phyloP scores from a whole-genome alignment of 371 early-diverging fungal genomes.

The Blastocladiella emersonii region DNA sequence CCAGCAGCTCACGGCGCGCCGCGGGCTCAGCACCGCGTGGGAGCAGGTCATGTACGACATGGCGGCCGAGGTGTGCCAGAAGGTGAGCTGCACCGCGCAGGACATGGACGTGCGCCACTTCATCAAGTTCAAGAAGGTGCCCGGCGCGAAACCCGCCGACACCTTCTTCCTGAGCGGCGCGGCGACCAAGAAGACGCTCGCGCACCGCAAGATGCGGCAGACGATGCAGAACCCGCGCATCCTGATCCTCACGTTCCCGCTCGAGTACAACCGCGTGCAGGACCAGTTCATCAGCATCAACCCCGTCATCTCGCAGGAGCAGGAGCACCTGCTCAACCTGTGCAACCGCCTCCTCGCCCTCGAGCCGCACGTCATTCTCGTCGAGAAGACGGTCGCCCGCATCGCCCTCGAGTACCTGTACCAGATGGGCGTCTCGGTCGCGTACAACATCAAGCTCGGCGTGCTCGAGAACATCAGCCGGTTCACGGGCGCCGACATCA shows the following conservation, averaged over 20 bases:
- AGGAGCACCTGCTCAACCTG: conserved; percentile 61
- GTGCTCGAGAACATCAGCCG: conserved; percentile 67
- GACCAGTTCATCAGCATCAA: conserved; percentile 67
- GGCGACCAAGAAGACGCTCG: conserved; percentile 72
- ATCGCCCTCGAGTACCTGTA: conserved; percentile 67
- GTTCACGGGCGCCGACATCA: conserved; percentile 66
- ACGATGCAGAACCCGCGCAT: conserved; percentile 53
- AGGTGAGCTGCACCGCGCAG: conserved; percentile 14
- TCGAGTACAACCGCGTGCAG: conserved; percentile 72
- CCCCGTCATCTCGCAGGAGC: conserved; percentile 67
- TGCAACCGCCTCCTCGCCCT: conserved; percentile 56
- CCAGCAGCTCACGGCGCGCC: conserved; percentile 16
- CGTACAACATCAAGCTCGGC: conserved; percentile 62
- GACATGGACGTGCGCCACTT: conserved; percentile 74
- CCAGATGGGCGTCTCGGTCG: conserved; percentile 57
- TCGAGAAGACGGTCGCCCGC: conserved; percentile 59
- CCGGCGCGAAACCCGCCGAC: conserved; percentile 64
- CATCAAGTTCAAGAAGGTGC: conserved; percentile 82
- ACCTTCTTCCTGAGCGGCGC: conserved; percentile 65
- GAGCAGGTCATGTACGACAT: conserved; percentile 53
- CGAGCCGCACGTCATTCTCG: conserved; percentile 62
- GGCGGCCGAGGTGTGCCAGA: conserved; percentile 20
- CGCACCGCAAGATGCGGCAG: conserved; percentile 73
- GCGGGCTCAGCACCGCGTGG: conserved; percentile 39
- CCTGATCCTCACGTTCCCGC: conserved; percentile 65